Evolutionary conservation across 2,329 filamentous ascomycete species (phyloP), one percentile per base, ranked within the genome.

Genomic region (Coniochaeta prunicola): DNA sequence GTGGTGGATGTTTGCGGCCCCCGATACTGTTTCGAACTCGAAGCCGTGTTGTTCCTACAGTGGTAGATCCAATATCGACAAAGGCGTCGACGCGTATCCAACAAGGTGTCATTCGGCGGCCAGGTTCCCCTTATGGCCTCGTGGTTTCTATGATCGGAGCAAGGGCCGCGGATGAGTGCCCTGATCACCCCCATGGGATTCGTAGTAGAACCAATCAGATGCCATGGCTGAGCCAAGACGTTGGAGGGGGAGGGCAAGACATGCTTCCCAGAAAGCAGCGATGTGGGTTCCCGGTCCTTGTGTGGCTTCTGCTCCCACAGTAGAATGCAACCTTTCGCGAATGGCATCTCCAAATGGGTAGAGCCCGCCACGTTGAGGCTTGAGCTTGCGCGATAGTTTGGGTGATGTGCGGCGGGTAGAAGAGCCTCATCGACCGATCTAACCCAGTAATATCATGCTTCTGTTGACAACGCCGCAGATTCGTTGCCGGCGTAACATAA

Each of bases 231-330:
- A 30, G 59, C 56, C 59, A 58, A 60, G 59, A 42, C 31, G 9
- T 59, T 42, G 30, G n/a, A n/a, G n/a, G 50, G 36, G 28, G 21
- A 59, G 50, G 54, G 45, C 59, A 58, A 58, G 59, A 56, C 57
- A 57, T 38, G 40, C 33, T 56, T 55, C 26, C 53, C 10, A 30
- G 26, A 31, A 1, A 4, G 10, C n/a, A 30, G 8, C 12, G 7
- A 21, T 28, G 45, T 17, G 45, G 45, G 24, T 17, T 5, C 19
- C 17, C 7, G 21, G 12, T 30, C 24, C 24, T 30, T n/a, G 24
- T 50, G 13, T 21, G 45, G 24, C 30, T 55, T 34, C 53, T 55
- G 53, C 24, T n/a, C n/a, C n/a, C n/a, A n/a, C n/a, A n/a, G n/a
- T 15, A 26, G 10, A 42, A 45, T 45, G 40, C 40, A 26, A 26